Conservation (phyloP, 192 early-diverging fungal genomes). For the Backusella mclennaniae region DNA sequence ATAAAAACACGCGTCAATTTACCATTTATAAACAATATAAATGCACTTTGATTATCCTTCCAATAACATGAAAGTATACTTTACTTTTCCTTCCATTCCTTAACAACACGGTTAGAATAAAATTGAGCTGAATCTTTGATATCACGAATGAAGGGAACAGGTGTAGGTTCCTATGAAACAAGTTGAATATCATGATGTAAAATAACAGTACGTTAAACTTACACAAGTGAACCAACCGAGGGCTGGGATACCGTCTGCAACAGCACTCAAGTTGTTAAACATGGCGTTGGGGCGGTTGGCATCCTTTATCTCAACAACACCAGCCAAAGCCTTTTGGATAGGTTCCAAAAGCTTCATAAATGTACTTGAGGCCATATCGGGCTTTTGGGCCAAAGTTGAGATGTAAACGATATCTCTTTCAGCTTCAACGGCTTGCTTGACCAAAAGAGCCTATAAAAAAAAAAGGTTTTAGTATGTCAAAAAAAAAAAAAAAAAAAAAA, state of each 20-base stretch:
- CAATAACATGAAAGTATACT: background rate
- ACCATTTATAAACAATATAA: background rate
- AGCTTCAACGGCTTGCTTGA: conserved; percentile 62
- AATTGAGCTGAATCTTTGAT: conserved; percentile 93
- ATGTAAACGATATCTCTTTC: conserved; percentile 76
- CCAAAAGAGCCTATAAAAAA: conserved; percentile 45
- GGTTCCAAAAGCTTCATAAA: conserved; percentile 67
- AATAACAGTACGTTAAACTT: conserved; percentile 13
- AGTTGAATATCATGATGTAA: too few species aligned
- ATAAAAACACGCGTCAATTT: background rate
- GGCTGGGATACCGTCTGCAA: conserved; percentile 87
- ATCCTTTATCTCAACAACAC: conserved; percentile 70
- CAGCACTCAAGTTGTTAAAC: conserved; percentile 79
- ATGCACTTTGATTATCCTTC: background rate
- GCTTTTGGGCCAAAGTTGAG: conserved; percentile 76
- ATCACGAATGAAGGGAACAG: conserved; percentile 84
- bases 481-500: too few species aligned
- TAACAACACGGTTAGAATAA: conserved; percentile 87
- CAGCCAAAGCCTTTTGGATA: conserved; percentile 65
- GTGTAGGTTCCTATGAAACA: conserved; percentile 67
- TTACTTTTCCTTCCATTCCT: conserved; percentile 87
- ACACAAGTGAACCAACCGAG: conserved; percentile 91
- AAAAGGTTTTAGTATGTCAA: conserved; percentile 5
- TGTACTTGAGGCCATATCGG: conserved; percentile 51
- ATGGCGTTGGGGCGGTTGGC: conserved; percentile 72